Conservation (phyloP, 768 basidiomycete genomes). For the Leccinum ochraceum region DNA sequence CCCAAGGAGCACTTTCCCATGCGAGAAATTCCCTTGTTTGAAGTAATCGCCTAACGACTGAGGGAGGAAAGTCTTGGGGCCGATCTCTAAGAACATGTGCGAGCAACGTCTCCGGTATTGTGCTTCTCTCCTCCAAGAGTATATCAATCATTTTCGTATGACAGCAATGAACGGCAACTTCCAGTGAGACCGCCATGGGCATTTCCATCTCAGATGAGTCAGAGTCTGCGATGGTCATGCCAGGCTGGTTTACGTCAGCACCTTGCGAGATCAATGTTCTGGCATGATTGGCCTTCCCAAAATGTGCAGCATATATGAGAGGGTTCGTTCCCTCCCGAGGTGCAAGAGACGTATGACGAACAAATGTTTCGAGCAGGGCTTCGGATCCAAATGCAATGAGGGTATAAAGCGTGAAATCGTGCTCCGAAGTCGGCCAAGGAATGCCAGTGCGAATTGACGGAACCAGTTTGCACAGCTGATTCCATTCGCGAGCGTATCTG, state of each 20-base stretch:
- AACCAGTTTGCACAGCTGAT: neutral
- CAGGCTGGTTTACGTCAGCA: neutral
- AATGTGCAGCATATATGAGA: slow-evolving; percentile 5
- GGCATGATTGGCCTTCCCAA: slow-evolving; percentile 2
- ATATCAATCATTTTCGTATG: neutral
- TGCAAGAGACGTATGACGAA: neutral
- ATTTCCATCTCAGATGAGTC: neutral
- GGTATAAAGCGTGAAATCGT: slow-evolving; percentile 6
- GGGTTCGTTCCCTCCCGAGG: slow-evolving; percentile 1
- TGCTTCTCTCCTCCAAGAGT: neutral
- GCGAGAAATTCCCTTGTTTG: neutral
- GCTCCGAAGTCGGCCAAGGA: slow-evolving; percentile 7
- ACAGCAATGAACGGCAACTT: slow-evolving; percentile 3
- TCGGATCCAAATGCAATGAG: slow-evolving; percentile 11
- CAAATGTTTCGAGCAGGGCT: neutral
- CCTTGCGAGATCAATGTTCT: neutral
- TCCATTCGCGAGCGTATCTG: neutral
- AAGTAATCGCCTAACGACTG: neutral
- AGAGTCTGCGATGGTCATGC: neutral
- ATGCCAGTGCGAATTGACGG: neutral
- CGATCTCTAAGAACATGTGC: neutral
- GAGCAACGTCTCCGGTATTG: neutral
- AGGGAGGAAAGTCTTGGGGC: neutral
- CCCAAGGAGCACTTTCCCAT: neutral
- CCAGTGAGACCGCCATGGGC: neutral